Conservation (phyloP, 768 basidiomycete genomes). For the Mycena floridula region DNA sequence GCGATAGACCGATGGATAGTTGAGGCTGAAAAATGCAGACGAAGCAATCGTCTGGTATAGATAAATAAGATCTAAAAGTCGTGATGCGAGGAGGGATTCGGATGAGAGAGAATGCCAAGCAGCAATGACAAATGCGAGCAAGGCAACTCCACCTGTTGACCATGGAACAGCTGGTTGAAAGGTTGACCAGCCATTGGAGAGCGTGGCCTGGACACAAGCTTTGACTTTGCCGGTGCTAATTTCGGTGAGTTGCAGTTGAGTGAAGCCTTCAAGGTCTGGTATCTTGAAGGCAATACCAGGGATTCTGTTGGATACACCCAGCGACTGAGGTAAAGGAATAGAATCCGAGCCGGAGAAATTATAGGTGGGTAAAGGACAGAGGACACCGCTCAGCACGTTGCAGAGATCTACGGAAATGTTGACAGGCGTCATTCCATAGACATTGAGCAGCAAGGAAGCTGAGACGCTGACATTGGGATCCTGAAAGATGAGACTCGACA, state of each 20-base stretch:
- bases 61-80: constrained; percentile 75
- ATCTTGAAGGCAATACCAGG: constrained; percentile 80
- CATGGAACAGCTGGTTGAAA: constrained; percentile 73
- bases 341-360: constrained; percentile 84
- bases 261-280: constrained; percentile 89
- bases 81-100: constrained; percentile 59
- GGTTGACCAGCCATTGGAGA: constrained; percentile 87
- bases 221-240: constrained; percentile 65
- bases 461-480: constrained; percentile 73
- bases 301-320: constrained; percentile 50
- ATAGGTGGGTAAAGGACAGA: constrained; percentile 80
- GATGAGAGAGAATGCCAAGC: constrained; percentile 54
- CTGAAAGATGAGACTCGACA: constrained; percentile 27
- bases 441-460: constrained; percentile 76
- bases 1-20: constrained; percentile 82
- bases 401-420: constrained; percentile 90
- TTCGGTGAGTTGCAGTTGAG: constrained; percentile 68
- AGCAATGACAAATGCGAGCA: constrained; percentile 61
- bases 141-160: constrained; percentile 60
- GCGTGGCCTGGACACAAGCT: constrained; percentile 87
- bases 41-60: constrained; percentile 83
- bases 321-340: constrained; percentile 53
- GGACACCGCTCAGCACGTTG: constrained; percentile 62
- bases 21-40: constrained; percentile 73
- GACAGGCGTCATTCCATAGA: constrained; percentile 80